A percentile compares a stretch with the other conserved stretches of the same genome.
These are phyloP conservation scores for Malassezia cuniculi DNA, from an alignment of 1,284 basidiomycete species.

Conservation along the genomic window DNA sequence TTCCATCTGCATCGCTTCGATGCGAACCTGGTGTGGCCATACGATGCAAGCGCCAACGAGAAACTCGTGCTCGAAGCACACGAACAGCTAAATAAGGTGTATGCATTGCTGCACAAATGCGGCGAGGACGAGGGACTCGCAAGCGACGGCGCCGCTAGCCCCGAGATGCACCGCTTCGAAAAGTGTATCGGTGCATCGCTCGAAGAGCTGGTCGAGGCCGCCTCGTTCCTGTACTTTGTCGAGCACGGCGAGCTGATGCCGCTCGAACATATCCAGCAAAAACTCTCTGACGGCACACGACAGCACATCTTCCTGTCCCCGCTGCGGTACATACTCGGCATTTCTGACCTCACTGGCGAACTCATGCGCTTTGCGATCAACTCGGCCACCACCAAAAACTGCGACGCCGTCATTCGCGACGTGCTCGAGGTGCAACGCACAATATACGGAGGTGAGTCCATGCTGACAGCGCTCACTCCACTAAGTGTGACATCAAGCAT, in stretches of 20 bases:
- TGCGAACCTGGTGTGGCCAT: constrained; percentile 12
- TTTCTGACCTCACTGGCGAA: constrained; percentile 88
- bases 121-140: constrained; percentile 39
- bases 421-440: constrained; percentile 25
- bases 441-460: constrained; percentile 16
- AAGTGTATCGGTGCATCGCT: constrained; percentile 37
- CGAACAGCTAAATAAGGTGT: constrained; percentile 61
- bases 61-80: constrained; percentile 53
- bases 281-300: constrained; percentile 8
- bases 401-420: constrained; percentile 15
- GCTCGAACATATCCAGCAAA: constrained; percentile 56
- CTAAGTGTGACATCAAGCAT: not conserved
- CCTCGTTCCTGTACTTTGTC: constrained; percentile 78
- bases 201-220: constrained; percentile 55
- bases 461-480: no score
- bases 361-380: constrained; percentile 80
- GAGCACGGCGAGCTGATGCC: constrained; percentile 60
- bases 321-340: constrained; percentile 76
- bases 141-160: not conserved
- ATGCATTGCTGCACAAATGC: constrained; percentile 55
- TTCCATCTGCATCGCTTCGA: constrained; percentile 70
- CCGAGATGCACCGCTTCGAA: constrained; percentile 24
- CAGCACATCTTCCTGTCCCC: constrained; percentile 46
- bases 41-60: constrained; percentile 2
- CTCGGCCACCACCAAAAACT: constrained; percentile 22